These are phyloP conservation scores for Populus davidiana DNA, from an alignment of 345 rosid species.

Conservation along the genomic window DNA sequence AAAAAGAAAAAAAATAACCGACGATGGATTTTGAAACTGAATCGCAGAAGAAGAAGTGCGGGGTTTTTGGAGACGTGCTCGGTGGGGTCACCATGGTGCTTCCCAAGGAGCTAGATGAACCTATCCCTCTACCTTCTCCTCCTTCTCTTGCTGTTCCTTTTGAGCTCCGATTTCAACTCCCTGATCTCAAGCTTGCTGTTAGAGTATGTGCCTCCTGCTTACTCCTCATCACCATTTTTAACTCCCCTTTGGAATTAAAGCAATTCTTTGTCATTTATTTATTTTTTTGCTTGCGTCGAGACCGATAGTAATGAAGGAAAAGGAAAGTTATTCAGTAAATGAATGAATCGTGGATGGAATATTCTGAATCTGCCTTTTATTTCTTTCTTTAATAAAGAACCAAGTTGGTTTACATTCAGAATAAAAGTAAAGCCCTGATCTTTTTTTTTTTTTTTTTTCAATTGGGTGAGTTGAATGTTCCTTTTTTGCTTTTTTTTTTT, in stretches of 20 bases:
- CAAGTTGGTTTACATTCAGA: background rate
- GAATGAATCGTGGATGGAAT: background rate
- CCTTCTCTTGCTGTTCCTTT: slow-evolving; percentile 29
- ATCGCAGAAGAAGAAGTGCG: slow-evolving; percentile 47
- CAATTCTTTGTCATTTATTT: background rate
- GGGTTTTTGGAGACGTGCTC: slow-evolving; percentile 47
- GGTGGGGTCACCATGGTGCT: slow-evolving; percentile 42
- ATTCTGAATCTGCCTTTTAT: background rate
- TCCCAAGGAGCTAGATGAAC: slow-evolving; percentile 53
- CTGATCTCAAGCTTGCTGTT: slow-evolving; percentile 51
- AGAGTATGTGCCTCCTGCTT: slow-evolving; percentile 34
- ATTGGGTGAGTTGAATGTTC: background rate
- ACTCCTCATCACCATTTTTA: background rate
- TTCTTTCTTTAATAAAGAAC: background rate
- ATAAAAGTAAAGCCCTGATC: background rate
- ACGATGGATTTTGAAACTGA: slow-evolving; percentile 44
- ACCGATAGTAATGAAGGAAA: background rate
- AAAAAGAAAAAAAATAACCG: too few relatives aligned
- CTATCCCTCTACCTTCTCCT: slow-evolving; percentile 15
- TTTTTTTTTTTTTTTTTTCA: background rate
- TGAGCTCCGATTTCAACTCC: slow-evolving; percentile 57
- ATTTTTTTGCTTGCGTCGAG: slow-evolving; percentile 6
- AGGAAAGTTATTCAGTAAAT: background rate
- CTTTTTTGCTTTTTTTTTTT: background rate
- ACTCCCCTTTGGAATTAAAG: background rate